Evolutionary conservation across 495 filamentous ascomycete genomes (phyloP).

Genomic region (Rostrohypoxylon terebratum): DNA sequence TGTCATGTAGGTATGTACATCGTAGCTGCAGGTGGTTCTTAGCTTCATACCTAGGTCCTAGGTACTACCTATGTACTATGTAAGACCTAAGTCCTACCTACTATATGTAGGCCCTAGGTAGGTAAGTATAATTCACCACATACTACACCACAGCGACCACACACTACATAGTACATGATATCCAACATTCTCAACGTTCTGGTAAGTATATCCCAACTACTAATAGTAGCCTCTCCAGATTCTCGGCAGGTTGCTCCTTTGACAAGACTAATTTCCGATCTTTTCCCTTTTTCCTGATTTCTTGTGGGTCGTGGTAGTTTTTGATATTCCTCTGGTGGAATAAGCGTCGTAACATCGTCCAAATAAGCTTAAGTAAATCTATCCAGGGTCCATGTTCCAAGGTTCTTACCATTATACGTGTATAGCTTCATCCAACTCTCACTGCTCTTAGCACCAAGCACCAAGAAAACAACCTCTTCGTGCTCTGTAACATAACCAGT

Average conservation of each 20-base stretch:
- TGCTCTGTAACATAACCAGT: not conserved
- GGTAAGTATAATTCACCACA: too few relatives aligned
- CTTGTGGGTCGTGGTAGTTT: not conserved
- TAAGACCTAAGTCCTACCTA: too few relatives aligned
- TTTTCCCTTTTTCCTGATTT: not conserved
- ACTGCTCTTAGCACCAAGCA: not conserved
- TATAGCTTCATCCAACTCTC: not conserved
- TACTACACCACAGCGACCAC: too few relatives aligned
- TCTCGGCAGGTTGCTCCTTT: not conserved
- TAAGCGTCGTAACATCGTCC: not conserved
- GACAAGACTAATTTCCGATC: not conserved
- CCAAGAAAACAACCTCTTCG: not conserved
- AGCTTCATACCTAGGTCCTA: too few relatives aligned
- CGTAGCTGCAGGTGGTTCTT: too few relatives aligned
- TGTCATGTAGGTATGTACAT: too few relatives aligned
- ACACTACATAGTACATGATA: too few relatives aligned
- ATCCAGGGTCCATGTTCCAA: not conserved
- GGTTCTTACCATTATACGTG: not conserved
- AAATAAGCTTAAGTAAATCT: slow-evolving; percentile 13
- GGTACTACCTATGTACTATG: too few relatives aligned
- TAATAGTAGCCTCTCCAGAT: not conserved
- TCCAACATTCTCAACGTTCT: too few relatives aligned
- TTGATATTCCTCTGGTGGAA: not conserved
- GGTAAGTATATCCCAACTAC: not conserved
- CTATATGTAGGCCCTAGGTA: not conserved